Evolutionary conservation across 106 monocot species (phyloP), one percentile per base, ranked within the genome.

Genomic region (Allium cepa): DNA sequence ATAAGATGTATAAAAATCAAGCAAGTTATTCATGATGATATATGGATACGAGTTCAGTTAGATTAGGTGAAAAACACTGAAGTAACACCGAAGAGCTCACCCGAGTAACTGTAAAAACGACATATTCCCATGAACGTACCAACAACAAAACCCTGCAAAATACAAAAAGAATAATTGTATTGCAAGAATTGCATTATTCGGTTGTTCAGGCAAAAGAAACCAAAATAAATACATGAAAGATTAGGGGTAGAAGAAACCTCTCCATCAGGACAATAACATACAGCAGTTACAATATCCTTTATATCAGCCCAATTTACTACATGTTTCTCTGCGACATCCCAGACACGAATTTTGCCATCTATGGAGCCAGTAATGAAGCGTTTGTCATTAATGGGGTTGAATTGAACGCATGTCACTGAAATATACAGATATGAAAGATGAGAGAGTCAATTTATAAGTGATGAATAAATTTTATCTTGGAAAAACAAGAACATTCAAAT

Each of bases 321-420:
- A 47, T 75, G 77, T 55, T 76, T 76, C 14, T 80, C 85, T 27
- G 68, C 53, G 56, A 83, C 62, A 58, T 69, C 70, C 94, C 94
- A 95, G 14, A 95, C 71, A 46, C 94, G 90, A 73, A 91, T 81
- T 74, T 91, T 95, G 15, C 94, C 94, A 75, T 95, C 94, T 68
- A 95, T 79, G 1, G 88, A 95, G 28, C 94, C 94, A 64, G 79
- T 95, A 62, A 95, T 85, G 72, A 95, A 95, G 75, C 80, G 78
- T 22, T 59, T 73, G 26, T 91, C 85, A 72, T 91, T 82, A 59
- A 72, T 50, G 15, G 88, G 94, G 75, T 95, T 88, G 77, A 95
- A 95, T 70, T 95, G 91, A 62, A 95, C 73, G 59, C 88, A 85
- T 18, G 94, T 95, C 46, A 95, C 94, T 95, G 85, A 9, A 57